Percentiles rank a stretch among this genome's conserved stretches.
phyloP scores from a whole-genome alignment of 768 basidiomycete genomes.

The Tremella yokohamensis region DNA sequence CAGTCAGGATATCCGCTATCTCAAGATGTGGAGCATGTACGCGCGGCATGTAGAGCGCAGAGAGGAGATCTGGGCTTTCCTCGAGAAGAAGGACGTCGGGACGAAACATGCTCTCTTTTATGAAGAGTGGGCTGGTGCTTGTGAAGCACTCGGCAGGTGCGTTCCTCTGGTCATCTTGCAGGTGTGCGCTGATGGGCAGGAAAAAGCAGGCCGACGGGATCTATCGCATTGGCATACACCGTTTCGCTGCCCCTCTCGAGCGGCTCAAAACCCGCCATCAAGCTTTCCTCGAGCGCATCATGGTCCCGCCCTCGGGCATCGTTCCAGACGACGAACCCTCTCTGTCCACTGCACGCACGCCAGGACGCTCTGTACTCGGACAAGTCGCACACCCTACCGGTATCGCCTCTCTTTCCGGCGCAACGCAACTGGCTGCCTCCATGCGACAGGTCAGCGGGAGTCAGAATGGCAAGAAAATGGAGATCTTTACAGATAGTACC shows the following conservation, averaged over 20 bases:
- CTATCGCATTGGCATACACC: constrained; percentile 75
- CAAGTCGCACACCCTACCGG: constrained; percentile 39
- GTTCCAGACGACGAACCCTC: constrained; percentile 40
- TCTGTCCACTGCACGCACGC: constrained; percentile 18
- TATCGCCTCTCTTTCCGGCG: constrained; percentile 49
- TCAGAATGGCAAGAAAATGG: constrained; percentile 46
- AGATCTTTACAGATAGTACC: constrained; percentile 46
- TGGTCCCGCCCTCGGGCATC: constrained; percentile 51
- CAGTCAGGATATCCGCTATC: constrained; percentile 74
- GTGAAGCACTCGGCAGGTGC: constrained; percentile 76
- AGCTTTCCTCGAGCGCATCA: constrained; percentile 66
- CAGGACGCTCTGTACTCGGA: constrained; percentile 36
- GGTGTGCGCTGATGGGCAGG: constrained; percentile 52
- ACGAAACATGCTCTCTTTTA: constrained; percentile 73
- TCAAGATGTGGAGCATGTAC: constrained; percentile 87
- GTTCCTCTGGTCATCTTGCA: constrained; percentile 32
- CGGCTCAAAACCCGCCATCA: constrained; percentile 75
- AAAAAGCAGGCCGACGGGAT: constrained; percentile 72
- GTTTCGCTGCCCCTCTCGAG: constrained; percentile 75
- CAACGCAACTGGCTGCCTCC: constrained; percentile 30
- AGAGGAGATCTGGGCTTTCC: constrained; percentile 74
- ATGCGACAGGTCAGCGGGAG: constrained; percentile 17
- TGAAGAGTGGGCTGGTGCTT: constrained; percentile 78
- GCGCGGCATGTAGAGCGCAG: constrained; percentile 73
- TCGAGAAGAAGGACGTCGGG: constrained; percentile 87